Evolutionary conservation across 768 basidiomycete species (phyloP), one percentile per base, ranked within the genome.

Genomic region (Termitomyces sp.): DNA sequence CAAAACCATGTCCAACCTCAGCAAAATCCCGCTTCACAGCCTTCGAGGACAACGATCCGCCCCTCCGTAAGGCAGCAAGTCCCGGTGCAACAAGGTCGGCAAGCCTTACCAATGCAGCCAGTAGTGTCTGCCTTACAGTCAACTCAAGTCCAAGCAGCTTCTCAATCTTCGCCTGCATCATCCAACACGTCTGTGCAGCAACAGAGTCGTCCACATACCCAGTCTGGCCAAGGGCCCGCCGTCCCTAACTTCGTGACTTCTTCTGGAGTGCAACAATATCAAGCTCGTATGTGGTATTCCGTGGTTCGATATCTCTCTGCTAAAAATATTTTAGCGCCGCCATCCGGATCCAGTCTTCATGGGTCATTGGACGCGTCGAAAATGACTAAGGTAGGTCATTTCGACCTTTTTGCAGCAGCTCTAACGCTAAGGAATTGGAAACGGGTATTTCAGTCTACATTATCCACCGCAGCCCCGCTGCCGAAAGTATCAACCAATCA

Each of bases 91-190:
- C 56, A 49, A 28, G 20, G 36, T 36, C 59, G 59, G n/a, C 65
- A 58, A 38, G 44, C 62, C 33, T 52, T 65, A 32, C 18, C 44
- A 18, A 65, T 65, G 65, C 61, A 60, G 48, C 65, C 62, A 7
- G 62, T 65, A 9, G 40, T 46, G 28, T n/a, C 33, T 20, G 33
- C 12, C 28, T 33, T 18, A 15, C 51, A 55, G 39, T 42, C 39
- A 12, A 40, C 42, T 55, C 54, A 55, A 42, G 54, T 32, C n/a
- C 24, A 42, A 42, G 18, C n/a, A 32, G 18, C 6, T 20, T 2
- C 28, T 49, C 63, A 55, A 13, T 7, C 50, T 36, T 36, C 42
- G 36, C 48, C 32, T 28, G 32, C 15, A 18, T 58, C 38, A 7
- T 24, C 12, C 6, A 24, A 18, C 12, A 50, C 8, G 2, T 33